Base-by-base conservation (phyloP, 768 basidiomycete genomes). In the Podaxis sp. region DNA sequence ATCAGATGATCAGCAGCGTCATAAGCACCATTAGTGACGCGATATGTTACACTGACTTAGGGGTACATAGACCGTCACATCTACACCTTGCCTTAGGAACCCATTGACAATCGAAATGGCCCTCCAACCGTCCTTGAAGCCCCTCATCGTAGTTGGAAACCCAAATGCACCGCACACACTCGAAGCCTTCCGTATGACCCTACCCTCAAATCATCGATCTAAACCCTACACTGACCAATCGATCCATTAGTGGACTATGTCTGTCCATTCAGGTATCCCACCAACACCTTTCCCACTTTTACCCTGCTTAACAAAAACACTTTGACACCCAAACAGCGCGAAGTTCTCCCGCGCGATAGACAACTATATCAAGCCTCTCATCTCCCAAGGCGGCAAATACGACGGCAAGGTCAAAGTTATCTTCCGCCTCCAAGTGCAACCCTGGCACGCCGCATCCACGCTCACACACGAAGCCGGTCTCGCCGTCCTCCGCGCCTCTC, bases 391-490 rank as follows among this genome's bases (percentile, higher is more conserved):
- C 11, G 90, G 89, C 7, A 80, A 81, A 70, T 90, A 91, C 70
- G 78, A 76, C 13, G 89, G 88, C 27, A 90, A 88, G 73, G 85
- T 93, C 65, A 91, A 91, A 74, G 76, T 82, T 41, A 85, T 92
- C 70, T 79, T 90, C 70, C 79, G 90, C 53, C 80, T 80, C 46
- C 89, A 90, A 65, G 87, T 90, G 22, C 89, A 91, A 70, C 88
- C 90, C 0, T 93, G 93, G 93, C 93, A 94, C 67, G 81, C 74
- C 0, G 75, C 83, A n/a, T 91, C 91, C 0, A 91, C 86, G 0
- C 80, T 89, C 56, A 85, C 86, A 2, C 90, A 92, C 65, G 95
- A 97, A 75, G 91, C 93, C 13, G 87, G 82, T 11, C 77, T 96
- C 8, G 93, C 94, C 4, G 92, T 89, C 38, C 81, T 86, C 2